Conservation (phyloP, 1,284 basidiomycete genomes). For the Tetrapyrgos nigripes region DNA sequence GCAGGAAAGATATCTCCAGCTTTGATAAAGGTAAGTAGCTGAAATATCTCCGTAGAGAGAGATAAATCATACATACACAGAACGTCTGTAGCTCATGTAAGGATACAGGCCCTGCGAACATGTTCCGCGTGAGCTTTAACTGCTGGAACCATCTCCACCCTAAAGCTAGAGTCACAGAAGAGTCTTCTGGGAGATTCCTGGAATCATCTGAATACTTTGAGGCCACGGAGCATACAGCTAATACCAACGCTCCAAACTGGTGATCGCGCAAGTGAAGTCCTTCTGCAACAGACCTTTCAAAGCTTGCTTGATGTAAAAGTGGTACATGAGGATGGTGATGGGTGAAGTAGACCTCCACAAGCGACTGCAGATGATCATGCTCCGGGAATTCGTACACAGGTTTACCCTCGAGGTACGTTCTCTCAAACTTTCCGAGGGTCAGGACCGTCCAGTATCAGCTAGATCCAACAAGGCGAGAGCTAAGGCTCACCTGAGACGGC, state of each 20-base stretch:
- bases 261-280: conserved; percentile 6
- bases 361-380: not conserved
- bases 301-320: conserved; percentile 7
- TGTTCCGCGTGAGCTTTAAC: not conserved
- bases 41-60: not conserved
- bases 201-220: conserved; percentile 5
- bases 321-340: not conserved
- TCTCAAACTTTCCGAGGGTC: not conserved
- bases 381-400: conserved; percentile 6
- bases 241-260: conserved; percentile 6
- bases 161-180: not conserved
- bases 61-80: not conserved
- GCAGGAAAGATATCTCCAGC: conserved; percentile 4
- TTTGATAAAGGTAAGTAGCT: not conserved
- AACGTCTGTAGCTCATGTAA: conserved; percentile 8
- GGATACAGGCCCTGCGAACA: not conserved
- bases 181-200: not conserved
- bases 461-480: not conserved
- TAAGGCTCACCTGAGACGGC: not conserved
- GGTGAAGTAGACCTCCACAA: conserved; percentile 7
- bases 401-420: not conserved
- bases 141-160: conserved; percentile 1
- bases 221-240: conserved; percentile 9
- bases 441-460: not conserved
- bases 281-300: conserved; percentile 6